Base-by-base conservation (phyloP, 164 flowering plant genomes). In the Vitis amurensis region DNA sequence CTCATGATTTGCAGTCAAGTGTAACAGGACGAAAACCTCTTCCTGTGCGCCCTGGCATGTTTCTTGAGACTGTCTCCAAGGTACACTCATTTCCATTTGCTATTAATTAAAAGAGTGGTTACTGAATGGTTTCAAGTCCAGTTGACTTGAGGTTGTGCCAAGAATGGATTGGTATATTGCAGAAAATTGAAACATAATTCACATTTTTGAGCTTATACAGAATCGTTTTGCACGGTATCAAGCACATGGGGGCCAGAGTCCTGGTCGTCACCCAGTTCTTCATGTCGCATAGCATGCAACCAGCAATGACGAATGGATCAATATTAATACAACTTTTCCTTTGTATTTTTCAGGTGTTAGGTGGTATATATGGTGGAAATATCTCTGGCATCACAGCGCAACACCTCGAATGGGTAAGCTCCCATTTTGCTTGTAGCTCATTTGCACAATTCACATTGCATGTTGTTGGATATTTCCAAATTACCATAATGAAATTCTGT, bases 31-130 rank as follows among this genome's bases (percentile, higher is more conserved):
- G 88, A 14, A 88, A 77, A 73, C 88, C 97, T 56, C 89, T 77
- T 74, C 99, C 99, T 62, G 99, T 92, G 17, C 96, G 97, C 11
- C 99, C 99, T 52, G 99, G 98, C 73, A 92, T 92, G 96, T 92
- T 95, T 80, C 93, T 95, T 52, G 99, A 91, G 81, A 90, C 99
- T 29, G 94, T 92, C 65, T 73, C 97, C 55, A 95, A 92, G 99
- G 98, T 91, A 77, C 19, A 23, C 3, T 61, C 12, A 11, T 0
- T 63, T 58, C 16, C 61, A 37, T 53, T 49, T 44, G 12, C 11
- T 0, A 13, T 30, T 67, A 47, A 4, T 12, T 9, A 7, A 37
- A n/a, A 4, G 56, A 53, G 44, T 23, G 27, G 27, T 23, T 23
- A 23, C 11, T 51, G 55, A 51, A 8, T 48, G 48, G 53, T 49